Evolutionary conservation across 1,284 basidiomycete genomes (phyloP).

Genomic region (Ustanciosporium gigantosporum): DNA sequence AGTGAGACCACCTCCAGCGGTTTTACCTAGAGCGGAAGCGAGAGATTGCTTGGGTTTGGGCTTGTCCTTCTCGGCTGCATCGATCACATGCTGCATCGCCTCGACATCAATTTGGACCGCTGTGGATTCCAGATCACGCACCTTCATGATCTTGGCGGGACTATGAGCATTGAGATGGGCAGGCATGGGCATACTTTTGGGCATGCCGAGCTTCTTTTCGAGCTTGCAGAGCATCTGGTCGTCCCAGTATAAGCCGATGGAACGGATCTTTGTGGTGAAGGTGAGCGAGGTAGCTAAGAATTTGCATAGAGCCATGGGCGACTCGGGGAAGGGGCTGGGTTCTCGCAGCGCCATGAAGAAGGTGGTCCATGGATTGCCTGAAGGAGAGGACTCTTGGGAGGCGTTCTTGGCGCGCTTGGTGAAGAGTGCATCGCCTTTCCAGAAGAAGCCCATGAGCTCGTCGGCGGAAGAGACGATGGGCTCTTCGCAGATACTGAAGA

Average conservation of each 20-base stretch:
- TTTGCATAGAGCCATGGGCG: conserved; percentile 79
- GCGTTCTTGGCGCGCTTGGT: conserved; percentile 47
- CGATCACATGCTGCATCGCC: conserved; percentile 76
- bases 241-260: conserved; percentile 69
- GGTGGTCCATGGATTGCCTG: conserved; percentile 73
- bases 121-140: conserved; percentile 71
- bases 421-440: conserved; percentile 68
- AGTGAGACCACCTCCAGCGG: conserved; percentile 51
- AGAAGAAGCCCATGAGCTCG: conserved; percentile 88
- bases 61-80: conserved; percentile 72
- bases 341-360: conserved; percentile 90
- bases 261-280: conserved; percentile 82
- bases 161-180: conserved; percentile 64
- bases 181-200: conserved; percentile 69
- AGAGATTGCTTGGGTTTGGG: conserved; percentile 57
- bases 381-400: conserved; percentile 24
- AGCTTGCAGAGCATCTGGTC: conserved; percentile 76
- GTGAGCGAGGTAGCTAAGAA: conserved; percentile 92
- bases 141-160: conserved; percentile 69
- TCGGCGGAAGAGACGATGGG: conserved; percentile 88
- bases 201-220: conserved; percentile 71
- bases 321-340: conserved; percentile 76
- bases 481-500: conserved; percentile 70
- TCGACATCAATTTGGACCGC: conserved; percentile 80
- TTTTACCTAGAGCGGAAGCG: conserved; percentile 47